Evolutionary conservation across 192 early-diverging fungal species (phyloP), one percentile per base, ranked within the genome.

Genomic region (Umbelopsis sp.): DNA sequence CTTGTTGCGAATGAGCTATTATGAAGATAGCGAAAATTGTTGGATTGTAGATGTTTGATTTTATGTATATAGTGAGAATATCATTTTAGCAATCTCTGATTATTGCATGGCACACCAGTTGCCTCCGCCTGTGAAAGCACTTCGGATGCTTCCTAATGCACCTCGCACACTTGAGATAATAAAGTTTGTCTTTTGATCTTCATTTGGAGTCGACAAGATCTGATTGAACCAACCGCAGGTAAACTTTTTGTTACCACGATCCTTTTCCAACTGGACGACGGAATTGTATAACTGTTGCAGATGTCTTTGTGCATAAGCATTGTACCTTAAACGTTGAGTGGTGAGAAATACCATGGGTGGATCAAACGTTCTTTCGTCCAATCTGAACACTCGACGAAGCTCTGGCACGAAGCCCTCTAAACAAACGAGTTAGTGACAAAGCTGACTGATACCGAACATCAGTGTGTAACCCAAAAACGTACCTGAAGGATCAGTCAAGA

Each of bases 291-390:
- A 46, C 20, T 83, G 77, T 61, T 77, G 70, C 49, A 86, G 76
- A 58, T 78, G 74, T 64, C 75, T 70, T 21, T 83, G 80, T 10
- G 84, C 78, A 55, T 86, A 83, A 49, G 67, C 69, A 37, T 75
- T 81, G 45, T 75, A 82, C 16, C 74, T 74, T 21, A 81, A 71
- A 49, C 81, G 75, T 20, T 77, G 72, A 67, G 78, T 83, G 2
- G 84, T 80, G 37, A 81, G 69, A 46, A 86, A 86, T 20, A 86
- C 75, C 27, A 83, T 55, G 23, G 75, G 78, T 18, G 82, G 84
- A 13, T 78, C 71, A 50, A 80, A 81, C 41, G 77, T 46, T 37
- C 49, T 33, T 4, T 66, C 23, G 6, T 74, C 65, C 1, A 86
- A 70, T 21, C 73, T 69, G 70, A 84, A 80, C 67, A 82, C 71